Evolutionary conservation across 257 asterid species (phyloP).

Genomic region (Przewalskia tangutica): DNA sequence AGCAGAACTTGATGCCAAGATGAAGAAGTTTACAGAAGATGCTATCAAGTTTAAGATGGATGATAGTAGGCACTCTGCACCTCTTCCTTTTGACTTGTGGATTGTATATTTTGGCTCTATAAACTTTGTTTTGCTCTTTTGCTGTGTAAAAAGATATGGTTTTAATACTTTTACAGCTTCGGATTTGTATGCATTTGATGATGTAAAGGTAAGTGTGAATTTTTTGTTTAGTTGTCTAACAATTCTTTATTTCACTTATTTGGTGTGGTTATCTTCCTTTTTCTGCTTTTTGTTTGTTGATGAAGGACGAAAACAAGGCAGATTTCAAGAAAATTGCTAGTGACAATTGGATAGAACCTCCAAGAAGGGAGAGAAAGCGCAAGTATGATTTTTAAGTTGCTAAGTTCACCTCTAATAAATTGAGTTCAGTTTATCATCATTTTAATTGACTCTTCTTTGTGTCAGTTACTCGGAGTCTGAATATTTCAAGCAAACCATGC

Average conservation of each 20-base stretch:
- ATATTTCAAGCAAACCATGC: constrained; percentile 99
- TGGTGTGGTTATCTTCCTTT: constrained; percentile 1
- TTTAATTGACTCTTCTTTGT: not conserved
- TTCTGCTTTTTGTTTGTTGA: constrained; percentile 2
- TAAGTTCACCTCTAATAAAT: not conserved
- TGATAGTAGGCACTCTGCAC: constrained; percentile 55
- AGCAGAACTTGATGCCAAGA: constrained; percentile 98
- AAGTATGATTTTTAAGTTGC: constrained; percentile 47
- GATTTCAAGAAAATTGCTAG: constrained; percentile 94
- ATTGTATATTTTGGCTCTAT: not conserved
- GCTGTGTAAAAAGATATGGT: constrained; percentile 4
- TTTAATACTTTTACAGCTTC: constrained; percentile 64
- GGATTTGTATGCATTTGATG: constrained; percentile 92
- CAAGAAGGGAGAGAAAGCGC: constrained; percentile 93
- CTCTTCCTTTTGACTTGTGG: not conserved
- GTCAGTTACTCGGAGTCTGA: constrained; percentile 90
- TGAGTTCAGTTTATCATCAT: not conserved
- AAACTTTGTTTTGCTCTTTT: not conserved
- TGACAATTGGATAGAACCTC: constrained; percentile 93
- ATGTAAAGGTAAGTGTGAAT: constrained; percentile 52
- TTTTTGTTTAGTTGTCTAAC: not conserved
- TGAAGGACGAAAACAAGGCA: constrained; percentile 73
- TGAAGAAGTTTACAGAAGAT: constrained; percentile 97
- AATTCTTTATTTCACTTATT: not conserved
- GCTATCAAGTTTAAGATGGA: constrained; percentile 98